Base-by-base conservation (phyloP, 306 rosid genomes). In the Lathyrus aphaca region DNA sequence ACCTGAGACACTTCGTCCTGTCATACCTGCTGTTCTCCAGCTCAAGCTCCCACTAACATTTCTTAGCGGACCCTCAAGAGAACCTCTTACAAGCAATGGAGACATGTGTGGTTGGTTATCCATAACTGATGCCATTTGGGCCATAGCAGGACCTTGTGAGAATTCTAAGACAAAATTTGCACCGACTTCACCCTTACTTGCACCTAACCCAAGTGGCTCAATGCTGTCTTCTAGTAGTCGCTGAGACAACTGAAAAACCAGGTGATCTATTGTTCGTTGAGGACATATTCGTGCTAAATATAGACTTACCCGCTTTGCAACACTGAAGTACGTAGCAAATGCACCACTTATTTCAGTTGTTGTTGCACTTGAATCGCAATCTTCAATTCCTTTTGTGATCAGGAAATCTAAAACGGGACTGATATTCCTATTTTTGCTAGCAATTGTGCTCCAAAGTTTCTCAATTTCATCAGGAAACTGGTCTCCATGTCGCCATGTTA, bases 401-500 rank as follows among this genome's bases (percentile, higher is more conserved):
- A 95, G 76, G 89, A 95, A 95, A 86, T 95, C 99, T 66, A 95
- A 80, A 80, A 95, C 99, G 64, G 99, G 99, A 84, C 96, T 89
- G 32, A 95, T 89, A 74, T 95, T 95, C 83, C 86, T 88, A 54
- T 96, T 88, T 89, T 95, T 91, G 97, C 99, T 91, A 70, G 99
- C 99, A 87, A 95, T 95, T 59, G 99, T 95, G 85, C 97, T 91
- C 99, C 99, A 95, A 64, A 95, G 92, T 72, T 95, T 95, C 89
- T 95, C 99, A 70, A 95, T 95, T 86, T 95, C 99, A 83, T 95
- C 97, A 6, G 99, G 99, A 67, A 95, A 95, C 39, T 91, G 97
- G 74, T 95, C 99, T 35, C 96, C 99, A 76, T 91, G 99, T 72
- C 99, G 83, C 99, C 91, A 86, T 15, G 99, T 95, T 54, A 95